Conservation (phyloP, 2,329 filamentous ascomycete species). For the Xylaria sp. region DNA sequence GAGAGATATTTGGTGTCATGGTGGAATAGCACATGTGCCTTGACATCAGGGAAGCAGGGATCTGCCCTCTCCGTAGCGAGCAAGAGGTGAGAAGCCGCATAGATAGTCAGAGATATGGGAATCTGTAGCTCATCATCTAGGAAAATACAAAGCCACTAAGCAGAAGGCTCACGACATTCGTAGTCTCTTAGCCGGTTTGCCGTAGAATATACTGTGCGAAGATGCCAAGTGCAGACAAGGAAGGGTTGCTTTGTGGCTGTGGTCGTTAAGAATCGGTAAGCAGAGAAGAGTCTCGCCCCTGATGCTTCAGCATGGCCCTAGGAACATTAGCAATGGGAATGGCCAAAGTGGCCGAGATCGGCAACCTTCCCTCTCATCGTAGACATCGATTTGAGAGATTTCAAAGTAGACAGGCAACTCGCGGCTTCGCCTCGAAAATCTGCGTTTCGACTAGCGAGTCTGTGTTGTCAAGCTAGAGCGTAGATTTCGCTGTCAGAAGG, state of each 20-base stretch:
- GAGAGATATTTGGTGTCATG: not conserved
- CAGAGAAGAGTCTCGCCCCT: conserved; percentile 9
- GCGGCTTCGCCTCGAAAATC: conserved; percentile 4
- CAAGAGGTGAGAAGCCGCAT: not conserved
- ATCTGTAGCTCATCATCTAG: not conserved
- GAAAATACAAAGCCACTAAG: not conserved
- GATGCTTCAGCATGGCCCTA: not conserved
- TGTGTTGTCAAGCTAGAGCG: not conserved
- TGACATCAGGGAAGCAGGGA: not conserved
- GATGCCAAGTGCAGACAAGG: not conserved
- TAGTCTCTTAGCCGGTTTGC: not conserved
- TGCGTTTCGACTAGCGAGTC: not conserved
- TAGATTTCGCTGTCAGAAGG: not conserved
- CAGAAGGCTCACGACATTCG: not conserved
- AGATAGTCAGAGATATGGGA: not conserved
- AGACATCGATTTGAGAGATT: conserved; percentile 1
- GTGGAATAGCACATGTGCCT: not conserved
- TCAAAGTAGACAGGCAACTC: not conserved
- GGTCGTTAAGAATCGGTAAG: conserved; percentile 10
- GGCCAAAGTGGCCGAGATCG: not conserved
- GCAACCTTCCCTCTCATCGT: not conserved
- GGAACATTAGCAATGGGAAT: conserved; percentile 1
- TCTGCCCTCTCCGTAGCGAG: not conserved
- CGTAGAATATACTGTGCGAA: conserved; percentile 16
- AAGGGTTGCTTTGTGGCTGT: not conserved